phyloP scores from a whole-genome alignment of 371 early-diverging fungal species.

The Batrachochytrium dendrobatidis region DNA sequence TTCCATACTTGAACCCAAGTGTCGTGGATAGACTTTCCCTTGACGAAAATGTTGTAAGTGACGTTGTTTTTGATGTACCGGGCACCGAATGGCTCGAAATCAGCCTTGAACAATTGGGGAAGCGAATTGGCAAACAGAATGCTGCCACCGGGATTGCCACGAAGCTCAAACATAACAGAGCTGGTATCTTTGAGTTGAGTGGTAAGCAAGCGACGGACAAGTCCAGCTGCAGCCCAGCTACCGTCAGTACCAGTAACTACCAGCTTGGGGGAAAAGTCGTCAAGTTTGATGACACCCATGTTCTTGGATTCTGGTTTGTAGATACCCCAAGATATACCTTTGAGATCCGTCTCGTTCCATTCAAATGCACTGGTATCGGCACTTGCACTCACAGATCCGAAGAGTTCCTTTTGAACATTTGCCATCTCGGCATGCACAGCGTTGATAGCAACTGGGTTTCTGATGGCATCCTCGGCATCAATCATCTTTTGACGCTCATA shows the following conservation, averaged over 20 bases:
- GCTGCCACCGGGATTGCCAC: constrained; percentile 19
- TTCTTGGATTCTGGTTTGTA: too few species aligned
- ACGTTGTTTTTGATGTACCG: constrained; percentile 5
- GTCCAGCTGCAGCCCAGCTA: constrained; percentile 15
- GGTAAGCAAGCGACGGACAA: constrained; percentile 16
- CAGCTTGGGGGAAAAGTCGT: constrained; percentile 1
- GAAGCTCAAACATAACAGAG: constrained; percentile 16
- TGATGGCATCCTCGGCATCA: too few species aligned
- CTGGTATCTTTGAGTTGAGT: constrained; percentile 17
- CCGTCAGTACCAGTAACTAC: constrained; percentile 3
- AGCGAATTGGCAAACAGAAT: constrained; percentile 11
- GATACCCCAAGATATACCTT: constrained; percentile 10
- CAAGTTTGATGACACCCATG: too few species aligned
- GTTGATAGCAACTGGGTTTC: too few species aligned
- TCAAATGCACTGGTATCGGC: background rate
- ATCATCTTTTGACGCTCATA: too few species aligned
- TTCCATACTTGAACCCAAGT: constrained; percentile 2
- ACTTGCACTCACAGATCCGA: too few species aligned
- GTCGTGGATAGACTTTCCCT: constrained; percentile 6
- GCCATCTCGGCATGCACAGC: too few species aligned
- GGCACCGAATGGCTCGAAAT: constrained; percentile 4
- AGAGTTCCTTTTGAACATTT: too few species aligned
- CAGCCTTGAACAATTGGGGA: constrained; percentile 14
- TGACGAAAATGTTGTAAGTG: constrained; percentile 8
- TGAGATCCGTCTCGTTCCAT: constrained; percentile 11